Evolutionary conservation across 805 yeast species (phyloP), one percentile per base, ranked within the genome.

Genomic region (Suhomyces faveliae): DNA sequence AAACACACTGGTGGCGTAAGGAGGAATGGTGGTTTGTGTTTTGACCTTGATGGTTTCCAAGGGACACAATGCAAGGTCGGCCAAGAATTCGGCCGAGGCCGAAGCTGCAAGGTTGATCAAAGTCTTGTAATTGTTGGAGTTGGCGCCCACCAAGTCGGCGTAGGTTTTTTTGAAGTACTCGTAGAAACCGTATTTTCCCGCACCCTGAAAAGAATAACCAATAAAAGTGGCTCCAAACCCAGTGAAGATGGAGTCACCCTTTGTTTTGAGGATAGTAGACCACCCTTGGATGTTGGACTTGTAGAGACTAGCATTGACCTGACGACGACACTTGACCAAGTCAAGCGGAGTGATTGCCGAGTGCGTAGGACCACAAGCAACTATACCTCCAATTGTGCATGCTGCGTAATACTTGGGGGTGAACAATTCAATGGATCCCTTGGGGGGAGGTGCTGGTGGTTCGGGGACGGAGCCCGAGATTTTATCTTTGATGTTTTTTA

Each of bases 321-420:
- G 98, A 57, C 92, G 76, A 64, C 98, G 84, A 73, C 96, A 87
- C 71, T 92, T 92, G 63, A 94, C 95, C 47, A 94, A 73, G 71
- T 92, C 99, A 49, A 92, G 76, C 3, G 98, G 98, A 5, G 97
- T 88, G 21, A 94, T 95, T 3, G 87, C 80, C 1, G 96, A 83
- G 68, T 92, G 99, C 11, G 98, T 92, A 27, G 98, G 97, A 12
- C 97, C 97, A 76, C 98, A 92, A 1, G 98, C 97, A 46, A 86
- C 57, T 47, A 84, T 77, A 57, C 92, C 95, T 41, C 91, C 95
- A 35, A 84, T 43, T 3, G 90, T 83, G 68, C 95, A 87, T 45
- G 91, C 83, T 47, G 74, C 73, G 69, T 76, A 87, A 71, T 83
- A 87, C 63, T 85, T 83, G 19, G 75, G 68, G 3, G 87, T 70